A percentile compares a stretch with the other conserved stretches of the same genome.
Conservation (phyloP, 108 stramenopile genomes). For the Cyclotella baltica region DNA sequence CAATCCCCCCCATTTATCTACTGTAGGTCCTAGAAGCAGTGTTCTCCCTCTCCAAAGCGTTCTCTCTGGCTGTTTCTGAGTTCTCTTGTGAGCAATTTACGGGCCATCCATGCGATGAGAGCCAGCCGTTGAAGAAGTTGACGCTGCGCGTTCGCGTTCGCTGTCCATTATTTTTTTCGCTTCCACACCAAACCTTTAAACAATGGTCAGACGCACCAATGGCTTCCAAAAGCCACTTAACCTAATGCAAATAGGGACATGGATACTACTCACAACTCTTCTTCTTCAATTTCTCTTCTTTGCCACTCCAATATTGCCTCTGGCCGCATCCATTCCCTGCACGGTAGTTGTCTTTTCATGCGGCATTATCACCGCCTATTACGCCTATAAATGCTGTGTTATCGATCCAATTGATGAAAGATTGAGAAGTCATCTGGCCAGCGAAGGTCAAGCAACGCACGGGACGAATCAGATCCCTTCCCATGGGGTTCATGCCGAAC, state of each 20-base stretch:
- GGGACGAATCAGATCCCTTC: neutral
- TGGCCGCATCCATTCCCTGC: constrained; percentile 67
- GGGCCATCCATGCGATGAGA: too few species aligned
- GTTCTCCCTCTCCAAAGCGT: too few species aligned
- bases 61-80: too few species aligned
- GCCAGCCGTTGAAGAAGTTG: too few species aligned
- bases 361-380: constrained; percentile 53
- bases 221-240: constrained; percentile 74
- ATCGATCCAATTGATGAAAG: constrained; percentile 72
- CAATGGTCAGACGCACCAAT: constrained; percentile 60
- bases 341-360: constrained; percentile 56
- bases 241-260: constrained; percentile 79
- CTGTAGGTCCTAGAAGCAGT: too few species aligned
- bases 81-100: too few species aligned
- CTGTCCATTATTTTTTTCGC: too few species aligned
- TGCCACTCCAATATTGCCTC: constrained; percentile 65
- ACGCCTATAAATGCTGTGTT: constrained; percentile 53
- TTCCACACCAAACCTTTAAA: too few species aligned
- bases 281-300: constrained; percentile 72
- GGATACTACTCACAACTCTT: constrained; percentile 71
- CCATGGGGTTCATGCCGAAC: neutral
- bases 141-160: too few species aligned
- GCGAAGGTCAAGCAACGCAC: constrained; percentile 19
- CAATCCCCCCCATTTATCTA: too few species aligned
- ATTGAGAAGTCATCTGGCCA: constrained; percentile 54